Base-by-base conservation (phyloP, 1,284 basidiomycete species). In the Trichosporon sp. region DNA sequence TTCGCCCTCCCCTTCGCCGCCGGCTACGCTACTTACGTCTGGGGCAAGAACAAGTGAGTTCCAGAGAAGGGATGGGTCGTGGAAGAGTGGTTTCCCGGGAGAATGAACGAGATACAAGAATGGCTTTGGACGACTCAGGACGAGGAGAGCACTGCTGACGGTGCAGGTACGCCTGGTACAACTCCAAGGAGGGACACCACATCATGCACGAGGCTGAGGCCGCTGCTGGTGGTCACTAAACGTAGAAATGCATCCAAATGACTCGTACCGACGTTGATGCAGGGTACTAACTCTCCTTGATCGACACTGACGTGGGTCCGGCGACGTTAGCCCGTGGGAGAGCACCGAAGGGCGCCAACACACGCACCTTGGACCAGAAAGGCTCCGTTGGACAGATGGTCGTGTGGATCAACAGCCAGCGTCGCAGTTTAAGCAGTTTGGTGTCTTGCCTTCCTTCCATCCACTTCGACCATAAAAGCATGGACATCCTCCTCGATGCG, bases 11-110 rank as follows among this genome's bases (percentile, higher is more conserved):
- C 94, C 31, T 87, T 94, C 77, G 89, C 87, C 65, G 78, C 90
- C 70, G 94, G 91, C 71, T 96, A 94, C 82, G 89, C 88, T 63
- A 88, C 90, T 51, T 94, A 95, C 85, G 82, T 88, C n/a, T 95
- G 92, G 91, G 92, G 90, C 63, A 92, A 91, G 83, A 86, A 85
- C 74, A 88, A 88, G 77, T 80, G 70, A 74, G 78, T 76, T 3
- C 40, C 4, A 11, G 7, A 14, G 35, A 21, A 65, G 63, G 11
- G 16, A 46, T 46, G 3, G 40, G 16, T 4, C 26, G 43, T 26
- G 26, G 26, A 26, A 26, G 26, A 26, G 26, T 26, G 10, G 8
- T 4, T n/a, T n/a, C 26, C 26, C 26, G 14, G 16, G 43, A 11
- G n/a, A 46, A 4, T 6, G 2, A 14, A 16, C 16, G 43, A 46